Evolutionary conservation across 2,329 filamentous ascomycete genomes (phyloP), one percentile per base, ranked within the genome.

Genomic region (Claviceps humidiphila): DNA sequence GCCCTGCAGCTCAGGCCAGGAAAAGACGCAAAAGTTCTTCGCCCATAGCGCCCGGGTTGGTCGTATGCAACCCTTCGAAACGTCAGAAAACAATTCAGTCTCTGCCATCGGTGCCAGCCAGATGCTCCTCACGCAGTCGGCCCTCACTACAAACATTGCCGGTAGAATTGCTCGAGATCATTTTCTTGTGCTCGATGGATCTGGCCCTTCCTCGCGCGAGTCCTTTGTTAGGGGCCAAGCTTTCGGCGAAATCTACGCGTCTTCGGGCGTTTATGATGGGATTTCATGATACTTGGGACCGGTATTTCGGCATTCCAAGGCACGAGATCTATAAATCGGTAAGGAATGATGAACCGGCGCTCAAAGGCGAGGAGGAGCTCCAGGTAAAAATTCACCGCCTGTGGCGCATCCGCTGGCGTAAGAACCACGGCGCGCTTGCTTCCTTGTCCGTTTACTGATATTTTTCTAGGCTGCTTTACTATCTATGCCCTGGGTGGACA

Each of bases 91-190:
- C 58, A 52, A 64, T 59, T 45, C 61, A 58, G 22, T 63, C 63
- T 0, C 55, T 69, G 8, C 58, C 60, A 9, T 57, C 59, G n/a
- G 63, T 68, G 41, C 56, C 66, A 17, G 59, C 63, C 24, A 53
- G 57, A 7, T 62, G 64, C 45, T 52, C 60, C n/a, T 52, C 56
- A 11, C 62, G 61, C 20, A 57, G 51, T 26, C 61, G 62, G 16
- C 51, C 58, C 4, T 60, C 46, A 11, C 57, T 70, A 20, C 62
- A 69, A 49, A 58, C 59, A 30, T 63, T 81, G 8, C 78, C 78
- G 0, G 60, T 71, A 6, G 78, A 81, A 60, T 65, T 81, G 26
- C 68, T 81, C 11, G 75, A 80, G 59, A 66, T 56, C 34, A 77
- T 81, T 48, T 72, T 79, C 51, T 62, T 75, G 56, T 63, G 73